Conservation (phyloP, 2,329 filamentous ascomycete species). For the Alternaria consortialis region DNA sequence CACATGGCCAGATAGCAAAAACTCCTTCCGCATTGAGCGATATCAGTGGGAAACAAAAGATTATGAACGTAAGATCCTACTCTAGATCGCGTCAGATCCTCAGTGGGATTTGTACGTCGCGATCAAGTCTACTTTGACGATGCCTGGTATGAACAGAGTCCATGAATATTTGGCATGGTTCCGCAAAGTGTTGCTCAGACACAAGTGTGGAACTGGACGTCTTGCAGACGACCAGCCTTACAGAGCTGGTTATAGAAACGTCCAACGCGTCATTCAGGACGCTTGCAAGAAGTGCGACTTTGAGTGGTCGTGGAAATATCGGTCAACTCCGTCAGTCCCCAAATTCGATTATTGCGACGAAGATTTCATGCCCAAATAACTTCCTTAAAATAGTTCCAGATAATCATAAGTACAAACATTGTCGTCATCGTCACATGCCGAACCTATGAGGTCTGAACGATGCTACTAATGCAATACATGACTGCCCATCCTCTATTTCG, state of each 20-base stretch:
- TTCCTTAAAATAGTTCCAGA: background rate
- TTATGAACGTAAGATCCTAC: background rate
- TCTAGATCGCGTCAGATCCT: conserved; percentile 1
- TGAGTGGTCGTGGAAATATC: background rate
- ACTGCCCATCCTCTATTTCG: too few relatives aligned
- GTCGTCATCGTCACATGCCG: too few relatives aligned
- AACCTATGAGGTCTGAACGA: too few relatives aligned
- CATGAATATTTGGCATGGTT: background rate
- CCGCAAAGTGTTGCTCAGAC: background rate
- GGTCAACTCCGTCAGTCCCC: background rate
- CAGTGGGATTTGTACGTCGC: conserved; percentile 1
- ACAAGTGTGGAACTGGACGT: background rate
- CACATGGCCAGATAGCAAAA: too few relatives aligned
- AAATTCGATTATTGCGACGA: background rate
- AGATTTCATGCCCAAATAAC: background rate
- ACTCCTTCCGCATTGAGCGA: too few relatives aligned
- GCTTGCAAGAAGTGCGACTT: background rate
- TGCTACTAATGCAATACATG: too few relatives aligned
- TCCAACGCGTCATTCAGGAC: background rate
- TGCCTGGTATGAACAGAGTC: background rate
- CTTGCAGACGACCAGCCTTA: too few relatives aligned
- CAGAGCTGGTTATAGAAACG: background rate
- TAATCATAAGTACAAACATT: background rate
- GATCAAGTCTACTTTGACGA: background rate
- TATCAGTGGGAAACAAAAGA: too few relatives aligned